Conservation (phyloP, 441 rosid genomes). For the Lepidium campestre region DNA sequence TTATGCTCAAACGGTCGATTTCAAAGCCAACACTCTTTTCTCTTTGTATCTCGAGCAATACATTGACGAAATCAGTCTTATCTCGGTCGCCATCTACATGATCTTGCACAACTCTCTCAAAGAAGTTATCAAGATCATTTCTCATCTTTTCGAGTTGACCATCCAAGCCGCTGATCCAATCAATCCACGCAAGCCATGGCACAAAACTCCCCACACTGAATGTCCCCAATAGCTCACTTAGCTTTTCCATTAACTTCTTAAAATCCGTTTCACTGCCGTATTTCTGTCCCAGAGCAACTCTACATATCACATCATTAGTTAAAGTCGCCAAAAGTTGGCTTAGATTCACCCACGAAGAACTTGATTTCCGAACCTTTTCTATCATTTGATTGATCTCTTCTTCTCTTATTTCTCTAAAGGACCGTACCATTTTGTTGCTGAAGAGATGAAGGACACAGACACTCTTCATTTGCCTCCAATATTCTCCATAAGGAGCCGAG, state of each 20-base stretch:
- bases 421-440: constrained; percentile 39
- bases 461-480: constrained; percentile 54
- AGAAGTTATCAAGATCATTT: constrained; percentile 30
- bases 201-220: constrained; percentile 32
- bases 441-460: constrained; percentile 37
- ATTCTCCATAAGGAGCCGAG: constrained; percentile 47
- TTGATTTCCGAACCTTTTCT: constrained; percentile 18
- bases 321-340: constrained; percentile 18
- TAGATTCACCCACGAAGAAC: constrained; percentile 20
- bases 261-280: constrained; percentile 26
- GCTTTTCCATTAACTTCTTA: constrained; percentile 13
- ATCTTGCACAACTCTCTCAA: constrained; percentile 32
- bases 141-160: constrained; percentile 5
- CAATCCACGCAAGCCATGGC: constrained; percentile 39
- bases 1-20: constrained; percentile 28
- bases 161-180: constrained; percentile 24
- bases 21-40: constrained; percentile 23
- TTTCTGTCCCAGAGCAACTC: constrained; percentile 39
- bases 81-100: background rate
- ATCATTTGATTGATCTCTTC: constrained; percentile 33
- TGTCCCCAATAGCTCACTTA: constrained; percentile 21
- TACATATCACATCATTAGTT: constrained; percentile 35
- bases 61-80: constrained; percentile 27
- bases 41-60: constrained; percentile 28
- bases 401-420: constrained; percentile 34